Conservation (phyloP, 208 protist species). For the Wallacemonas sp. region DNA sequence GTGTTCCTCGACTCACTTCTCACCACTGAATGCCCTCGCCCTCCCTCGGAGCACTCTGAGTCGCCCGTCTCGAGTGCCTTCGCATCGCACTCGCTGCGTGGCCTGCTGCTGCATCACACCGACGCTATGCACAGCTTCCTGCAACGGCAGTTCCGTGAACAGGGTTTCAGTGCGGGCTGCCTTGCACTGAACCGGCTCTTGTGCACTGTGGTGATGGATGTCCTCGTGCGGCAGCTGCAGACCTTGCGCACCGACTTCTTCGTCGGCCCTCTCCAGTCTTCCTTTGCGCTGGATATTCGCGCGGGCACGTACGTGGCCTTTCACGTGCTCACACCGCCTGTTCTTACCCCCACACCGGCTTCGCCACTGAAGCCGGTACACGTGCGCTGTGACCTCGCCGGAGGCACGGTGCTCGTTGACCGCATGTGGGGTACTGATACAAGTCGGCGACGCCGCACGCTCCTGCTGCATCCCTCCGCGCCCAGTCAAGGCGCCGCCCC, state of each 20-base stretch:
- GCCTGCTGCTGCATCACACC: slow-evolving; percentile 28
- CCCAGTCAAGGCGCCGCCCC: neutral
- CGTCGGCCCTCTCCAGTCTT: slow-evolving; percentile 29
- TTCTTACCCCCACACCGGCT: neutral
- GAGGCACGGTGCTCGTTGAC: slow-evolving; percentile 52
- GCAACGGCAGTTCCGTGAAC: slow-evolving; percentile 33
- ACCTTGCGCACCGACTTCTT: slow-evolving; percentile 42
- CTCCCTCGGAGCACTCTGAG: no score
- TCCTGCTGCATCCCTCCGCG: slow-evolving; percentile 14
- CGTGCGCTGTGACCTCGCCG: slow-evolving; percentile 23
- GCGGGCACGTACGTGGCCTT: slow-evolving; percentile 58
- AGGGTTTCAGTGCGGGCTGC: slow-evolving; percentile 55
- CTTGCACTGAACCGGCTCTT: slow-evolving; percentile 52
- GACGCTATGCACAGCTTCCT: slow-evolving; percentile 48
- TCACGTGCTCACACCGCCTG: slow-evolving; percentile 24
- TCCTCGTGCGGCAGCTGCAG: slow-evolving; percentile 45
- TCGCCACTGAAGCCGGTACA: slow-evolving; percentile 13
- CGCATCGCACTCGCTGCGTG: neutral
- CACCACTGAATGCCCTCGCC: neutral
- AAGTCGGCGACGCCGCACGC: slow-evolving; percentile 5
- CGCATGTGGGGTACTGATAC: slow-evolving; percentile 32
- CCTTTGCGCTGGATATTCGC: slow-evolving; percentile 46
- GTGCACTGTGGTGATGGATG: slow-evolving; percentile 61
- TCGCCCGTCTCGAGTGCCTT: neutral
- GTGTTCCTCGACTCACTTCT: slow-evolving; percentile 6